Conservation (phyloP, 108 stramenopile genomes). For the Skeletonema costatum region DNA sequence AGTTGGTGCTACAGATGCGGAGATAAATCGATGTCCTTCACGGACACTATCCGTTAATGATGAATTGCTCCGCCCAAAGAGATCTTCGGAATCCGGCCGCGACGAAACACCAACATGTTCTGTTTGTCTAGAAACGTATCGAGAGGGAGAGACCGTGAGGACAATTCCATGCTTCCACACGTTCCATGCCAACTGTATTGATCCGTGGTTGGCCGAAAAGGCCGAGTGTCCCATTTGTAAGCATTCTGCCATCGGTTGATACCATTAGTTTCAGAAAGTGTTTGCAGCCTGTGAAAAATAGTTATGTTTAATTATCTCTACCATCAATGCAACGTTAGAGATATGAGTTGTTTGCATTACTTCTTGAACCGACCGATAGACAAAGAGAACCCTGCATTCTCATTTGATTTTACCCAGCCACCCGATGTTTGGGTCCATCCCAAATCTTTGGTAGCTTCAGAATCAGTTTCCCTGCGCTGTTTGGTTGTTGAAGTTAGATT, state of each 20-base stretch:
- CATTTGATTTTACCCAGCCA: no score
- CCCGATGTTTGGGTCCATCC: no score
- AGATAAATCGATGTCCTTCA: slow-evolving; percentile 54
- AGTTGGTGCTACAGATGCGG: slow-evolving; percentile 53
- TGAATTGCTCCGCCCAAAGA: slow-evolving; percentile 28
- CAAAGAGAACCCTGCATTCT: neutral
- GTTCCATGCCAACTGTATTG: slow-evolving; percentile 57
- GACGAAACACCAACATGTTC: slow-evolving; percentile 23
- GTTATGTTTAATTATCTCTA: no score
- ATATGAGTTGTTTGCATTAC: neutral
- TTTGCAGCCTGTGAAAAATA: no score
- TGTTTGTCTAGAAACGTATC: slow-evolving; percentile 53
- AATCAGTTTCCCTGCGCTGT: neutral
- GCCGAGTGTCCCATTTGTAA: slow-evolving; percentile 65
- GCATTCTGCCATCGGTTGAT: slow-evolving; percentile 53
- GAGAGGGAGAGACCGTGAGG: slow-evolving; percentile 39
- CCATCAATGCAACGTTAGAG: no score
- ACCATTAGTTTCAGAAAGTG: no score
- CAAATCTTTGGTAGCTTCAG: no score
- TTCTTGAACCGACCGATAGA: neutral
- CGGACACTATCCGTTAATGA: slow-evolving; percentile 31
- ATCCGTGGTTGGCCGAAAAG: slow-evolving; percentile 50
- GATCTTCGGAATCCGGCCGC: neutral
- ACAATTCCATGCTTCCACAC: slow-evolving; percentile 63
- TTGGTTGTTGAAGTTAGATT: neutral